Evolutionary conservation across 495 filamentous ascomycete species (phyloP).

Genomic region (Aspergillus diversus): DNA sequence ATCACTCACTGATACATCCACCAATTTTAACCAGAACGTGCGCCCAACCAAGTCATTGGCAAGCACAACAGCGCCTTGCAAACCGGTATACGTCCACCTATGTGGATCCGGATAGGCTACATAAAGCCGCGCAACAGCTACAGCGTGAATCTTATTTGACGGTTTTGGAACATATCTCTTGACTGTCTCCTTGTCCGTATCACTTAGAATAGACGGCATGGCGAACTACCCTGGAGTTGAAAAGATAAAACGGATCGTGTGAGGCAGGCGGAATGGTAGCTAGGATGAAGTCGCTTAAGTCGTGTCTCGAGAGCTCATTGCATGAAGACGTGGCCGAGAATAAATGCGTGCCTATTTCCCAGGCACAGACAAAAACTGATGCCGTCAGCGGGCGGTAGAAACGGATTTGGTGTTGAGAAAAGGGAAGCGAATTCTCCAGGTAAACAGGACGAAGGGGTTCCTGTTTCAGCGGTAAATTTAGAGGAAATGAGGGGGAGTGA

Average conservation of each 20-base stretch:
- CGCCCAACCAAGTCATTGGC: constrained; percentile 93
- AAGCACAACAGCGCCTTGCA: constrained; percentile 91
- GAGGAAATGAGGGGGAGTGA: constrained; percentile 26
- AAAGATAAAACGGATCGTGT: constrained; percentile 8
- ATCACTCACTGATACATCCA: constrained; percentile 85
- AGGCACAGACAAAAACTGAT: constrained; percentile 23
- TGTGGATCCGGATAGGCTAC: constrained; percentile 84
- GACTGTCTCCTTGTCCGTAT: constrained; percentile 91
- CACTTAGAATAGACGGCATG: constrained; percentile 88
- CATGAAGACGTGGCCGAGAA: constrained; percentile 27
- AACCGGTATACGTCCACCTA: constrained; percentile 91
- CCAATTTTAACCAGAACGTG: constrained; percentile 96
- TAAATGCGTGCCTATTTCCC: constrained; percentile 15
- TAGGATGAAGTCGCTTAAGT: constrained; percentile 23
- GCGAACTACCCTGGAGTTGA: constrained; percentile 26
- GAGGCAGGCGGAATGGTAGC: constrained; percentile 14
- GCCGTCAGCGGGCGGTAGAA: constrained; percentile 16
- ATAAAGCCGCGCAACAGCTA: constrained; percentile 92
- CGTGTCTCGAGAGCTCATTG: constrained; percentile 35
- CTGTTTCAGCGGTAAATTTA: constrained; percentile 14
- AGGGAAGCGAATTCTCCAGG: constrained; percentile 12
- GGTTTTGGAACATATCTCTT: constrained; percentile 88
- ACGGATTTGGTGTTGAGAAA: constrained; percentile 12
- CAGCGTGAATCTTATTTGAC: constrained; percentile 93
- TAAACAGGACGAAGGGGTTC: background rate